Base-by-base conservation (phyloP, 2,329 filamentous ascomycete species). In the Helotiales sp. region DNA sequence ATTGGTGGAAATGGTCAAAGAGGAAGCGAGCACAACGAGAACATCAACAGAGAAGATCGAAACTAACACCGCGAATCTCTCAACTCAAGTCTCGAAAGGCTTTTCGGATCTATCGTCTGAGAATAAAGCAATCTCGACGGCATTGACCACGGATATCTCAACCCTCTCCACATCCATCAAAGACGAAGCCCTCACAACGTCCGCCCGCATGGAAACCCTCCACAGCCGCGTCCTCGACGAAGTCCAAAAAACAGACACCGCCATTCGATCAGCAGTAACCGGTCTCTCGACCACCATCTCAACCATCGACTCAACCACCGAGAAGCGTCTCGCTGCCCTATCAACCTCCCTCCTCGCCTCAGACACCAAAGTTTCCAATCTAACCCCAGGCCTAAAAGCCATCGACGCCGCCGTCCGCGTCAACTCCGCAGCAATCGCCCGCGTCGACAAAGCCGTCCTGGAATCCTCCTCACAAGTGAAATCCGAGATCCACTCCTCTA, bases 401-500 rank as follows among this genome's bases (percentile, higher is more conserved):
- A 47, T 66, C 37, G 58, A 61, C 11, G 63, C 60, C 37, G 71
- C 71, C 11, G 66, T 73, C 2, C 66, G 70, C 13, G 65, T 72
- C 3, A 72, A 73, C 49, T 65, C 61, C 15, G 70, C 71, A 2
- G 70, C 71, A 3, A 70, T 73, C 30, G 69, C 71, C 1, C 67
- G 71, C 40, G 68, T 73, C 34, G 71, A 73, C 26, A 71, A 69
- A 52, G 63, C 64, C 24, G 70, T 73, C 17, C 66, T 73, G 4
- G 70, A 72, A 55, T 71, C 71, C 7, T 65, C 67, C 20, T 69
- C 69, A 2, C 70, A 73, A 52, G 59, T 73, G 0, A 72, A 71
- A 64, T 61, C 62, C 6, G 70, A 70, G 22, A 61, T 73, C 30
- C 45, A 62, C 15, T 65, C 70, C n/a, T 65, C 67, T 17, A 55